Percentiles rank a stretch among this genome's conserved stretches.
Evolutionary conservation across 1,284 basidiomycete species (phyloP).

Genomic region (Trichosporon sp.): DNA sequence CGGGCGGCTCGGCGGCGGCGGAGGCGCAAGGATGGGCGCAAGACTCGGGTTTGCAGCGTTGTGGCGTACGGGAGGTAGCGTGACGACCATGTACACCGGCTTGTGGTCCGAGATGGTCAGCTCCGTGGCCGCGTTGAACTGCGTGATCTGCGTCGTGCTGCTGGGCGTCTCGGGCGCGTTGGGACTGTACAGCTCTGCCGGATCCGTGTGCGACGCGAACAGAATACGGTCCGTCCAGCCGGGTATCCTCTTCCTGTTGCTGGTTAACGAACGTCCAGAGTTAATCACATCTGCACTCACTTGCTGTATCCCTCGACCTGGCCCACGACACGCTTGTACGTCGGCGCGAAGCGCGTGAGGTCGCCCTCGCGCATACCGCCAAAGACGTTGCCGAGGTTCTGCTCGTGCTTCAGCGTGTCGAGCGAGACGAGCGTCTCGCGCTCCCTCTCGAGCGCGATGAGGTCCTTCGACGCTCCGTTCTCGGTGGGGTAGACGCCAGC

Average conservation of each 20-base stretch:
- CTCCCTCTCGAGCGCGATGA: constrained; percentile 60
- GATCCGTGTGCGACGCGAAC: constrained; percentile 76
- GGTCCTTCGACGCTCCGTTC: constrained; percentile 41
- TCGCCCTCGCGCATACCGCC: constrained; percentile 76
- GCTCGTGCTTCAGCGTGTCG: constrained; percentile 74
- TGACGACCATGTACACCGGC: constrained; percentile 53
- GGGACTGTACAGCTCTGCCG: constrained; percentile 36
- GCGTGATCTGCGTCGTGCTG: constrained; percentile 44
- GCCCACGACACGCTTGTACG: constrained; percentile 82
- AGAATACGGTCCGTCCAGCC: constrained; percentile 95
- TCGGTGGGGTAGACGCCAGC: constrained; percentile 44
- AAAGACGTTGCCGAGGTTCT: constrained; percentile 66
- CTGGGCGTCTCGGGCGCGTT: constrained; percentile 30
- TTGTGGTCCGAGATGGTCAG: constrained; percentile 57
- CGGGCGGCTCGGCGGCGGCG: constrained; percentile 38
- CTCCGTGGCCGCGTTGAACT: constrained; percentile 48
- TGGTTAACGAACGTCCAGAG: constrained; percentile 4
- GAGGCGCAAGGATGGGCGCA: constrained; percentile 44
- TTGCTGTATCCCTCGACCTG: constrained; percentile 73
- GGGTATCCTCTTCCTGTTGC: constrained; percentile 70
- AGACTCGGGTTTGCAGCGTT: constrained; percentile 38
- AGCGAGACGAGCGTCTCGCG: constrained; percentile 70
- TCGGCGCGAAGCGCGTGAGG: constrained; percentile 81
- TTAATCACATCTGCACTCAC: constrained; percentile 58
- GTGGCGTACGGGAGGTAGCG: constrained; percentile 41